A percentile compares a stretch with the other conserved stretches of the same genome.
These are phyloP conservation scores for Candida schatavii DNA, from an alignment of 805 yeast species.

Conservation along the genomic window DNA sequence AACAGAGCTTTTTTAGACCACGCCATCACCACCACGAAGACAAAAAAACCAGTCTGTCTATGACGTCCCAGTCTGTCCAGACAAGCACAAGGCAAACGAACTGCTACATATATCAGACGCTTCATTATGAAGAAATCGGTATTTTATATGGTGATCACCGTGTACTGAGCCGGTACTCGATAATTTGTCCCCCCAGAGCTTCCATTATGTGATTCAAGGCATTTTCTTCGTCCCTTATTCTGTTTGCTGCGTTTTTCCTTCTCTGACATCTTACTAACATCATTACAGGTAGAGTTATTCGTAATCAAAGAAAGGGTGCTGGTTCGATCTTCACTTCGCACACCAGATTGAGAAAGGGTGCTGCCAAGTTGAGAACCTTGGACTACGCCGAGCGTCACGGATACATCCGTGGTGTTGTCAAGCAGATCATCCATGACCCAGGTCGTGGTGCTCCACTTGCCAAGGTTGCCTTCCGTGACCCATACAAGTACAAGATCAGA, in stretches of 20 bases:
- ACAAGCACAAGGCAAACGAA: too few species aligned
- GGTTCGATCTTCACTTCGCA: conserved; percentile 99
- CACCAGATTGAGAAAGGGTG: conserved; percentile 99
- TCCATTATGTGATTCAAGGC: too few species aligned
- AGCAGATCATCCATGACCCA: conserved; percentile 98
- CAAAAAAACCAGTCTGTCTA: too few species aligned
- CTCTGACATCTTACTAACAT: conserved; percentile 9
- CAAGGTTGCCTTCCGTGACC: conserved; percentile 98
- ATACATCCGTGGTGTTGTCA: conserved; percentile 98
- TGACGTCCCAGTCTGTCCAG: too few species aligned
- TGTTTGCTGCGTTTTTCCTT: neutral
- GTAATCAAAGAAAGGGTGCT: conserved; percentile 99
- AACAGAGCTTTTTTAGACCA: too few species aligned
- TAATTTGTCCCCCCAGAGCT: too few species aligned
- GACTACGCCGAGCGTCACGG: conserved; percentile 99
- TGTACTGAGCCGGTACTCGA: too few species aligned
- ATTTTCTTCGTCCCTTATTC: too few species aligned
- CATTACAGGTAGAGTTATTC: conserved; percentile 92
- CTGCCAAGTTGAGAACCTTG: conserved; percentile 99
- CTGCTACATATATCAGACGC: too few species aligned
- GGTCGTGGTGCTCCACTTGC: conserved; percentile 99
- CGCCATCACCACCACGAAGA: too few species aligned
- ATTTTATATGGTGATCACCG: too few species aligned
- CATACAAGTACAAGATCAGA: conserved; percentile 97
- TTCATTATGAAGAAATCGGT: too few species aligned